Evolutionary conservation across 345 rosid genomes (phyloP).

Genomic region (Noccaea bulbosa): DNA sequence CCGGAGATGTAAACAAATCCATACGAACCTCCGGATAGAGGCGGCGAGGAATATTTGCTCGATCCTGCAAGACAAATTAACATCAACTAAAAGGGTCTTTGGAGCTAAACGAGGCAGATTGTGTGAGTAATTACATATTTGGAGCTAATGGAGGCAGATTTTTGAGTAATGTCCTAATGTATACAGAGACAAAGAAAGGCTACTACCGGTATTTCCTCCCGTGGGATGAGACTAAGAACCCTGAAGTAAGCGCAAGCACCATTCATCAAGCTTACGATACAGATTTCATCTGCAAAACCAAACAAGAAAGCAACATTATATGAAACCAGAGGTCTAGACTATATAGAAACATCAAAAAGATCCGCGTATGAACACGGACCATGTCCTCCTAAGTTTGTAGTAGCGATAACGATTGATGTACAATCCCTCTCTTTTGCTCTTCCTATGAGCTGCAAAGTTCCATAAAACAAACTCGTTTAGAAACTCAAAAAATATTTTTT

Average conservation of each 20-base stretch:
- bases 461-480: neutral
- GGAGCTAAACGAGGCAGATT: too few relatives aligned
- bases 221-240: too few relatives aligned
- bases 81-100: too few relatives aligned
- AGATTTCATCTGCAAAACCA: neutral
- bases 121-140: too few relatives aligned
- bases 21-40: neutral
- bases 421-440: slow-evolving; percentile 4
- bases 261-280: slow-evolving; percentile 12
- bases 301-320: too few relatives aligned
- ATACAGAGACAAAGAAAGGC: too few relatives aligned
- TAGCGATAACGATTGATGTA: neutral
- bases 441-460: neutral
- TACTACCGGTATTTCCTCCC: too few relatives aligned
- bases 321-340: neutral
- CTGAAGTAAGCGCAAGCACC: neutral
- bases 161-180: too few relatives aligned
- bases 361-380: neutral
- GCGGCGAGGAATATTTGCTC: neutral
- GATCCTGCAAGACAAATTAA: neutral
- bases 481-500: too few relatives aligned
- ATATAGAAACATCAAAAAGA: neutral
- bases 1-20: neutral
- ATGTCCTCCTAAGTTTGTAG: neutral
- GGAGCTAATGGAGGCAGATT: too few relatives aligned